These are phyloP conservation scores for Conticribra weissflogii DNA, from an alignment of 108 stramenopile species.

Conservation along the genomic window DNA sequence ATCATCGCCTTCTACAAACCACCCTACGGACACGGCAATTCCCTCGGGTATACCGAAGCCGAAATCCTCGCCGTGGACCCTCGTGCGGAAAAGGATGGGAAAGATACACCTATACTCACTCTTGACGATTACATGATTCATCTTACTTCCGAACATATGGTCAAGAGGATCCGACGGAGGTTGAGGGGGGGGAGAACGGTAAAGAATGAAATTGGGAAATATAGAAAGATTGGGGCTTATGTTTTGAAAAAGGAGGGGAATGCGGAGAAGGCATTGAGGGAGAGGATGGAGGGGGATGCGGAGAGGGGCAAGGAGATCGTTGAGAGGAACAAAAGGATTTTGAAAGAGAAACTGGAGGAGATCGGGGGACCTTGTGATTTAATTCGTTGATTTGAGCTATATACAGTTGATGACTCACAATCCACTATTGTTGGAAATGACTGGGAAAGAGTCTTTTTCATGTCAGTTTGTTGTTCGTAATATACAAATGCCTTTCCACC, in stretches of 20 bases:
- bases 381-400: neutral
- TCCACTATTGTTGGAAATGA: too few species aligned
- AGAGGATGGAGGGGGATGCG: neutral
- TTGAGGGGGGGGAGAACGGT: neutral
- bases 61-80: constrained; percentile 4
- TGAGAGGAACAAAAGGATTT: neutral
- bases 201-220: neutral
- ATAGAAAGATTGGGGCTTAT: neutral
- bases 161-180: neutral
- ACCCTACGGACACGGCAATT: neutral
- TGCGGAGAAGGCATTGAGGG: neutral
- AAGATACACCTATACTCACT: neutral
- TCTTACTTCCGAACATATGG: neutral
- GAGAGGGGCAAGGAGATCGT: neutral
- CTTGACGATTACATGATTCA: neutral
- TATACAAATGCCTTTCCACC: too few species aligned
- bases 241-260: neutral
- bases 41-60: neutral
- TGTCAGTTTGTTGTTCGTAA: too few species aligned
- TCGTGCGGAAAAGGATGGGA: neutral
- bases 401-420: too few species aligned
- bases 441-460: too few species aligned
- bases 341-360: neutral
- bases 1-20: constrained; percentile 21
- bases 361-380: neutral